Base-by-base conservation (phyloP, 345 rosid genomes). In the Fremontodendron californicum region DNA sequence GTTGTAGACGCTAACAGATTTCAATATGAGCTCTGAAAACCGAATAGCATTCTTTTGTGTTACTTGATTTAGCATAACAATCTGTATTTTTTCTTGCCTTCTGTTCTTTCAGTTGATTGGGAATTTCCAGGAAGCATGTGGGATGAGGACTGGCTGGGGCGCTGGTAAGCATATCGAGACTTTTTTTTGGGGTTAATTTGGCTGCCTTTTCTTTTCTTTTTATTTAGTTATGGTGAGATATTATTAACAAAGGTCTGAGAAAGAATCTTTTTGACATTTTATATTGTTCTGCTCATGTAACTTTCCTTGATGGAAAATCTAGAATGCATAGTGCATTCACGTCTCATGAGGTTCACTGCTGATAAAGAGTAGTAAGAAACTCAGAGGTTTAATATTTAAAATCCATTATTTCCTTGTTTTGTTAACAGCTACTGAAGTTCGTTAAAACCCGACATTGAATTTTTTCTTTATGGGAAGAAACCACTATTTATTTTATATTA, bases 111-210 rank as follows among this genome's bases (percentile, higher is more conserved):
- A 96, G 97, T 92, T 93, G 85, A 86, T 94, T 74, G 94, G 96
- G 33, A 94, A 90, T 85, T 90, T 89, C 81, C 97, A 93, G 82
- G 99, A 92, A 81, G 78, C 93, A 25, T 79, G 86, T 82, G 93
- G 96, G 77, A 71, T 88, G 81, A 95, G 81, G 88, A 95, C 92
- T 70, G 90, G 97, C 0, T 95, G 96, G 99, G 97, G 97, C 67
- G 88, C 98, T 19, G 97, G 99, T 93, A 75, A 82, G 86, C 71
- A 23, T 60, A 49, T 6, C 37, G 13, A 6, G 21, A 37, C 3
- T 51, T n/a, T 10, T 60, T 9, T 60, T 57, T 7, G 58, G 55
- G 33, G 31, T 19, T 8, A 15, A 58, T 73, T 39, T 61, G 6
- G 39, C 70, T 70, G 5, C 25, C 33, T n/a, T 42, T 7, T 10